Evolutionary conservation across 2,329 filamentous ascomycete species (phyloP).

Genomic region (Penicillium sp.): DNA sequence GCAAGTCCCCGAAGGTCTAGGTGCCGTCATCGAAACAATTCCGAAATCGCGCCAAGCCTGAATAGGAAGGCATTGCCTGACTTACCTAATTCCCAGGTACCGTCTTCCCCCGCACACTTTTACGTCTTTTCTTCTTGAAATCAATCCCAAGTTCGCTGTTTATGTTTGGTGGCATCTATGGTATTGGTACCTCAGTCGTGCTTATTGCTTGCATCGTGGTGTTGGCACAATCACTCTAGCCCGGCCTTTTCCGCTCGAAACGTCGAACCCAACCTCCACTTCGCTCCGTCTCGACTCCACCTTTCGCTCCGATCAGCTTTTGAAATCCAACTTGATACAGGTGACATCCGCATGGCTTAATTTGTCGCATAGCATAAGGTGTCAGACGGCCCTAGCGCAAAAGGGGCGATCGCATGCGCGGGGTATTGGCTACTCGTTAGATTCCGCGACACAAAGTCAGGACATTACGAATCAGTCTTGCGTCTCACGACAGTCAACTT

Average conservation of each 20-base stretch:
- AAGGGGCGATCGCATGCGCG: constrained; percentile 4
- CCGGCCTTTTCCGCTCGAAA: constrained; percentile 2
- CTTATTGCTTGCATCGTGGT: not conserved
- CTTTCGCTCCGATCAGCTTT: constrained; percentile 2
- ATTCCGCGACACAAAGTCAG: constrained; percentile 5
- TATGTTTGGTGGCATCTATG: not conserved
- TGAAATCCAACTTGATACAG: not conserved
- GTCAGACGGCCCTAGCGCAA: constrained; percentile 3
- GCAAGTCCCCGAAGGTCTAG: not conserved
- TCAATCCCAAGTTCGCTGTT: not conserved
- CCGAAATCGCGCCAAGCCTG: constrained; percentile 3
- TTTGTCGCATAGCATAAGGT: not conserved
- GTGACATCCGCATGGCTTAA: constrained; percentile 4
- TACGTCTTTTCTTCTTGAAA: not conserved
- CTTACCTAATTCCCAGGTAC: constrained; percentile 12
- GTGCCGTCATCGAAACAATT: constrained; percentile 14
- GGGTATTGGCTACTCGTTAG: constrained; percentile 1
- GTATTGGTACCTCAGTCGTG: not conserved
- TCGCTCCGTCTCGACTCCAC: constrained; percentile 11
- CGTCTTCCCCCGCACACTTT: constrained; percentile 7
- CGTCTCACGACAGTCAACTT: not conserved
- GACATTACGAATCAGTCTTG: constrained; percentile 12
- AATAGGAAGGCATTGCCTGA: constrained; percentile 9
- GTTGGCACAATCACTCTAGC: not conserved
- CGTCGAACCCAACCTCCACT: constrained; percentile 6